Base-by-base conservation (phyloP, 164 flowering plant genomes). In the Stephania yunnanensis region DNA sequence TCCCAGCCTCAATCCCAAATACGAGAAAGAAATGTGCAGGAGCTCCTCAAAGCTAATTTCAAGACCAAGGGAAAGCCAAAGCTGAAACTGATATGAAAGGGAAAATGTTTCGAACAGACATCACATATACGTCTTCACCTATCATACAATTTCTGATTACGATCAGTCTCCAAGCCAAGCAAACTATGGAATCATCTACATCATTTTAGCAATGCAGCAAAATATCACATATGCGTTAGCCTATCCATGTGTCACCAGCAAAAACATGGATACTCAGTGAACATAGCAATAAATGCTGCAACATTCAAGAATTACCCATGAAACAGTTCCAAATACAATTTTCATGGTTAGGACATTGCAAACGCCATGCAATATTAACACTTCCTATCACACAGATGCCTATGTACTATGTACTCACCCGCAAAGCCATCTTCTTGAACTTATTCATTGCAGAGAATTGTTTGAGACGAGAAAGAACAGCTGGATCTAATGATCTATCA, bases 391-490 rank as follows among this genome's bases (percentile, higher is more conserved):
- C 65, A 58, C n/a, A 58, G 65, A 58, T 58, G 7, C n/a, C 7
- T 2, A 31, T 72, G 17, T 61, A 36, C 2, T 2, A 17, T 72
- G 17, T 61, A 36, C 92, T 79, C 83, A 95, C 99, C 87, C 97
- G 87, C 71, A 94, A 82, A 74, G 99, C 99, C 99, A 95, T 92
- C 88, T 95, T 95, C 89, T 95, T 94, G 67, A 93, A 76, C 84
- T 92, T 94, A 81, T 93, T 95, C 99, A 93, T 92, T 66, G 98
- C 98, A 75, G 98, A 94, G 80, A 95, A 95, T 72, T 90, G 91
- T 78, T 95, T 93, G 65, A 95, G 90, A 67, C 99, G 99, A 78
- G 97, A 95, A 73, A 95, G 90, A 9, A 95, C 97, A 78, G 97
- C 98, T 30, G 97, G 87, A 84, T 92, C 97, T 71, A 95, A 81